Conservation (phyloP, 2,329 filamentous ascomycete species). For the Aspergillus quadrilineatus region DNA sequence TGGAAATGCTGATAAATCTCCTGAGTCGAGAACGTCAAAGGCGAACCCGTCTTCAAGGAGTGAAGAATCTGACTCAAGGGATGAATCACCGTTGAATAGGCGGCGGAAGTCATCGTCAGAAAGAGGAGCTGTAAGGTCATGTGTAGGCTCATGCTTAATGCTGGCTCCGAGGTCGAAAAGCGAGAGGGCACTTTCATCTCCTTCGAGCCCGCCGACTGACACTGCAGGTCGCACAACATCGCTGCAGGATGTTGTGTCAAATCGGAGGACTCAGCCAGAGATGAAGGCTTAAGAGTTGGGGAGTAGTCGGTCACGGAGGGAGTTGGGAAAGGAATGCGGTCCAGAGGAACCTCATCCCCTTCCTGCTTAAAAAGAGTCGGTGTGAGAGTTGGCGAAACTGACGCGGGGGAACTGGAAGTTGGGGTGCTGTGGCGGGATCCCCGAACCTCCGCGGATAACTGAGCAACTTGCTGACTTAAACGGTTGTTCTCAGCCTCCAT, state of each 20-base stretch:
- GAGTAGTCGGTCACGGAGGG: constrained; percentile 41
- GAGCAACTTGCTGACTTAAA: constrained; percentile 51
- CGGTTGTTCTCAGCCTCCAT: constrained; percentile 57
- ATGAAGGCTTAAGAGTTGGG: constrained; percentile 41
- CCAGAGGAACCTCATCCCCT: constrained; percentile 41
- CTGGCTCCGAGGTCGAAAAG: constrained; percentile 41
- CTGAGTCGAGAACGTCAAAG: constrained; percentile 63
- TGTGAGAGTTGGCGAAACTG: constrained; percentile 41
- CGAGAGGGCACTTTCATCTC: constrained; percentile 49
- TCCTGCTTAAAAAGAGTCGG: constrained; percentile 47
- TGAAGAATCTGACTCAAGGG: constrained; percentile 70
- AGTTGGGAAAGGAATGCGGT: constrained; percentile 42
- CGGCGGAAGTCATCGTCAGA: constrained; percentile 66
- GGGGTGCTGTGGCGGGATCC: constrained; percentile 42
- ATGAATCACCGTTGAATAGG: constrained; percentile 62
- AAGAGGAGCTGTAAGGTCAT: constrained; percentile 64
- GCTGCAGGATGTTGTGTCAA: constrained; percentile 99
- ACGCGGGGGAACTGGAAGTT: constrained; percentile 35
- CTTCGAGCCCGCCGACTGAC: constrained; percentile 74
- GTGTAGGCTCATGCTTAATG: constrained; percentile 52
- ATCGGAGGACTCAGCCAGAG: constrained; percentile 67
- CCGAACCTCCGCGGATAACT: constrained; percentile 49
- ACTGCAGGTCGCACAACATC: constrained; percentile 99
- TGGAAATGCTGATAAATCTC: constrained; percentile 51
- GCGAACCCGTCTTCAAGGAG: constrained; percentile 74